Conservation (phyloP, 495 filamentous ascomycete species). For the Copromyces sp. region DNA sequence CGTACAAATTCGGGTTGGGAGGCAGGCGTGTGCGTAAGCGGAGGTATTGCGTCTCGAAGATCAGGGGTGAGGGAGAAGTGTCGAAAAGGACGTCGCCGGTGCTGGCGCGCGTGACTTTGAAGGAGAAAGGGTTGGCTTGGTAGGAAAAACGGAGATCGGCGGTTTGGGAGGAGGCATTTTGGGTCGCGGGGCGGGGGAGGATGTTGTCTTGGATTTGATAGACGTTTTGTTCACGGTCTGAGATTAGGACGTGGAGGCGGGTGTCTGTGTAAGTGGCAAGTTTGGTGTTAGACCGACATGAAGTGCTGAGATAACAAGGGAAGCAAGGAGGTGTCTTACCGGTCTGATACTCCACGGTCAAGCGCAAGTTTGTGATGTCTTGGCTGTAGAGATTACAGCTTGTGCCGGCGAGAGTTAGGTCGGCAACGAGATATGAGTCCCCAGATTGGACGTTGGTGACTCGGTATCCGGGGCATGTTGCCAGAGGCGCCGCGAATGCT, state of each 20-base stretch:
- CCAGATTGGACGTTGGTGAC: constrained; percentile 50
- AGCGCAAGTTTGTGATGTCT: constrained; percentile 53
- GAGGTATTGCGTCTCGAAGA: constrained; percentile 74
- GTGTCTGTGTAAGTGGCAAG: constrained; percentile 37
- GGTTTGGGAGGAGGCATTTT: constrained; percentile 10
- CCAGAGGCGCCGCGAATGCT: constrained; percentile 12
- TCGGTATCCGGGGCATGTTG: constrained; percentile 61
- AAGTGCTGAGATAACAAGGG: background rate
- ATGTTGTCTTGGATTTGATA: constrained; percentile 71
- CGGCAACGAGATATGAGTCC: constrained; percentile 45
- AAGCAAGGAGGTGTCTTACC: too few species aligned
- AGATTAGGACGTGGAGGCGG: constrained; percentile 73
- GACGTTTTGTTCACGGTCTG: constrained; percentile 56
- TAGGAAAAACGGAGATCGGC: constrained; percentile 54
- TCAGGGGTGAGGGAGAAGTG: constrained; percentile 54
- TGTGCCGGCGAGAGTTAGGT: constrained; percentile 52
- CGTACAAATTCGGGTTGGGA: constrained; percentile 60
- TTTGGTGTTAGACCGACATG: constrained; percentile 1
- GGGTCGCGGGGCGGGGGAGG: constrained; percentile 47
- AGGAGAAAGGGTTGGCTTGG: constrained; percentile 61
- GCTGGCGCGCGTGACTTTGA: constrained; percentile 51
- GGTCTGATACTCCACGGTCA: constrained; percentile 68
- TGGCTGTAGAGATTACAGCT: constrained; percentile 59
- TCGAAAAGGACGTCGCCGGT: constrained; percentile 68
- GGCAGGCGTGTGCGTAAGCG: constrained; percentile 61